Evolutionary conservation across 2,329 filamentous ascomycete genomes (phyloP), one percentile per base, ranked within the genome.

Genomic region (Fusarium sterilihyphosum): DNA sequence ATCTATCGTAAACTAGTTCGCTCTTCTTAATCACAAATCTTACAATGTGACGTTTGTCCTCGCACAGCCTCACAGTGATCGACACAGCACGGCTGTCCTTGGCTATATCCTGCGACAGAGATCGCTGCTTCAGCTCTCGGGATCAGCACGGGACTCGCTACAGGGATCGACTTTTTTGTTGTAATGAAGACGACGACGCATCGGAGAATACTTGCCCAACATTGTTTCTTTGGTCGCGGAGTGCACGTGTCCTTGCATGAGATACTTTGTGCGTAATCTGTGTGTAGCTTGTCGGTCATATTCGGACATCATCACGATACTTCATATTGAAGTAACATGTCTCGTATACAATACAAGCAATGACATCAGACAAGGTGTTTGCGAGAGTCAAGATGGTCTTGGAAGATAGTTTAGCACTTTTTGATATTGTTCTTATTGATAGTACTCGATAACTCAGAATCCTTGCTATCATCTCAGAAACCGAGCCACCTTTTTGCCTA

Each of bases 41-140:
- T 57, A n/a, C 37, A 35, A 22, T 24, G 26, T 57, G 52, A 49
- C 44, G 53, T 59, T 47, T 58, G n/a, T 40, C 49, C 43, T 66
- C 41, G n/a, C 59, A 22, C 65, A 41, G 50, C 49, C 40, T 64
- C 59, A n/a, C 26, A 22, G 60, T 33, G 71, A 74, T 74, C 71
- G 33, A 24, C 71, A 56, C 22, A 11, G 26, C 41, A 44, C 50
- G 38, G 31, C 65, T 43, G 17, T 52, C 44, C 37, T 69, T 69
- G 50, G 66, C 37, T 38, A 29, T 26, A 29, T 50, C 26, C 46
- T 56, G 59, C 61, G 60, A 58, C 58, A 38, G n/a, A 70, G 66
- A 70, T 70, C 60, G 53, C 67, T 71, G 67, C 67, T 71, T 70
- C 61, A 70, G 65, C 65, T 22, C 31, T 47, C n/a, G 31, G 24